Base-by-base conservation (phyloP, 164 flowering plant species). In the Dillenia turbinata region DNA sequence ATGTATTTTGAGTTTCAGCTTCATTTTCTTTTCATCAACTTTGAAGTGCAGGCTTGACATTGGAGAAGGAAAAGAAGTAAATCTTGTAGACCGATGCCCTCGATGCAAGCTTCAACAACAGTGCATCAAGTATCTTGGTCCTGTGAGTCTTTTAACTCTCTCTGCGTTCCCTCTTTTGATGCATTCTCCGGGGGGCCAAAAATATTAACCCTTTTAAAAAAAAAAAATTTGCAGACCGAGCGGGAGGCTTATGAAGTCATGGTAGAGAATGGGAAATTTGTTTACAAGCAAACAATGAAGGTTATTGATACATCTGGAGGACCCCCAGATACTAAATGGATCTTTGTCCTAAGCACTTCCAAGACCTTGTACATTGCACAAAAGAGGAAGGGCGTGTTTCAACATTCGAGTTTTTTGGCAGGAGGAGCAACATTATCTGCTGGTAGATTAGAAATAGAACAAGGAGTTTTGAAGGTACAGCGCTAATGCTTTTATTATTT, bases 371-470 rank as follows among this genome's bases (percentile, higher is more conserved):
- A 91, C 60, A 83, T 94, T 46, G 97, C 91, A 9, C 71, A 74
- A 85, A 94, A 94, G 71, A 77, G 59, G 47, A 94, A 91, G 67
- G 98, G 98, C 33, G 78, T 66, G 8, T 94, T 94, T 78, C 98
- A 94, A 50, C 97, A 94, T 73, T 94, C 98, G 44, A 91, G 98
- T 62, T 94, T 94, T 67, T 71, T 94, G 81, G 95, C 98, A n/a
- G 98, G 98, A 47, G 98, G 98, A 52, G 98, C 97, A 44, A 91
- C 97, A 53, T 75, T 87, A 13, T 85, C 98, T 8, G 98, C 98
- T 22, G 97, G 98, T 45, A 81, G 98, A 76, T 64, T 94, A 56
- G 88, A 79, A 11, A 83, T 83, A 0, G 81, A 85, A 56, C 62
- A 85, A 44, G 98, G 98, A 13, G 51, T 79, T 69, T 65, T 94